Evolutionary conservation across 192 early-diverging fungal genomes (phyloP).

Genomic region (Gamsiella multidivaricata): DNA sequence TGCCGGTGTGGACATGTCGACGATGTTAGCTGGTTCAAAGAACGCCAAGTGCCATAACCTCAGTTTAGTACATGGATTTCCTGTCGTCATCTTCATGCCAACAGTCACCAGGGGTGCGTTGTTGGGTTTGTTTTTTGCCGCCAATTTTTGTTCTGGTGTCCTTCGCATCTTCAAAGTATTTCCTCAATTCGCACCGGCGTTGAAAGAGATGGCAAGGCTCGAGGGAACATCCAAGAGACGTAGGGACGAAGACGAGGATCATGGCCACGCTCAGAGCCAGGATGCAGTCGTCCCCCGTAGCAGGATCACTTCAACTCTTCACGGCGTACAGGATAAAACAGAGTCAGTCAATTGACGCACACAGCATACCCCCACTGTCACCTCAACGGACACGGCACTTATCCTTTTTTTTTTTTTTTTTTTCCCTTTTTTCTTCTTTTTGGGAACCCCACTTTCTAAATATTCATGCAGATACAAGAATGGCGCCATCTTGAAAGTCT

Average conservation of each 20-base stretch:
- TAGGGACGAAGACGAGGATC: neutral
- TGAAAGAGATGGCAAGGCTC: constrained; percentile 10
- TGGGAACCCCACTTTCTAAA: too few species aligned
- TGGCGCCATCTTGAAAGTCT: constrained; percentile 80
- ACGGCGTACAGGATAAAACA: constrained; percentile 22
- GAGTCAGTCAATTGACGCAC: constrained; percentile 23
- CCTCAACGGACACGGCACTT: neutral
- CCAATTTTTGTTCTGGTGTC: too few species aligned
- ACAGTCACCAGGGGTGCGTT: too few species aligned
- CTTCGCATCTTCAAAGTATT: too few species aligned
- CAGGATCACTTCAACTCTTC: constrained; percentile 5
- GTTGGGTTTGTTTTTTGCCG: too few species aligned
- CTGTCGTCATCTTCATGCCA: too few species aligned
- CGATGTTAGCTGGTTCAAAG: too few species aligned
- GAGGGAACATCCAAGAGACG: constrained; percentile 19
- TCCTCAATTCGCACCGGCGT: neutral
- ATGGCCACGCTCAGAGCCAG: neutral
- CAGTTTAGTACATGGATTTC: too few species aligned
- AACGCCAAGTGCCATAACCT: neutral
- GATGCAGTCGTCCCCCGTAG: constrained; percentile 7
- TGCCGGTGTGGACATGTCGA: neutral
- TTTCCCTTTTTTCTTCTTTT: neutral
- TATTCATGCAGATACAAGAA: constrained; percentile 58
- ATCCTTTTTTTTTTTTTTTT: neutral
- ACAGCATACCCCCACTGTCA: neutral